Evolutionary conservation across 208 protist species (phyloP).

Genomic region (Trypanosoma cruzi): DNA sequence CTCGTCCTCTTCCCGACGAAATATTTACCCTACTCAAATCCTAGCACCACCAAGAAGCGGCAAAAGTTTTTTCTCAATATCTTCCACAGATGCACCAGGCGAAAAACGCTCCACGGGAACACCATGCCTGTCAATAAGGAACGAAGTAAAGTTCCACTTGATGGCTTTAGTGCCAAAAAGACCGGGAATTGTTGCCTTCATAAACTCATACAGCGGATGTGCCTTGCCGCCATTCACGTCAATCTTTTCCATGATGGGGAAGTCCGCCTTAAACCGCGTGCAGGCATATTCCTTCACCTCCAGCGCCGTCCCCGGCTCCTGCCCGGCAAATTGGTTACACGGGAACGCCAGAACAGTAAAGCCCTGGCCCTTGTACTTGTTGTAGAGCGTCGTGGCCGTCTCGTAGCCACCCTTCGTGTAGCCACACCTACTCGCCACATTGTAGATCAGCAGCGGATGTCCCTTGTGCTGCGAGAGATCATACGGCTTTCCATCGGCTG

Average conservation of each 20-base stretch:
- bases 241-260: conserved; percentile 63
- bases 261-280: conserved; percentile 37
- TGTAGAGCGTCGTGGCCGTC: conserved; percentile 76
- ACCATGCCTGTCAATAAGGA: conserved; percentile 82
- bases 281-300: conserved; percentile 50
- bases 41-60: conserved; percentile 36
- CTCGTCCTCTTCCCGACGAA: no score
- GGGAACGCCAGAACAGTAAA: conserved; percentile 93
- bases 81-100: conserved; percentile 42
- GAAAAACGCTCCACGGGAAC: conserved; percentile 68
- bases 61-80: conserved; percentile 71
- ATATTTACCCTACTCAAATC: no score
- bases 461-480: conserved; percentile 40
- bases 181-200: no score
- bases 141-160: conserved; percentile 96
- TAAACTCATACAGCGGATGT: conserved; percentile 79
- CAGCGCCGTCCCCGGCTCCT: conserved; percentile 49
- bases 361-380: conserved; percentile 80
- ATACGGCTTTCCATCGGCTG: conserved; percentile 30
- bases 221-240: conserved; percentile 89
- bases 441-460: conserved; percentile 37
- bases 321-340: conserved; percentile 88
- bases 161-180: no score
- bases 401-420: conserved; percentile 88
- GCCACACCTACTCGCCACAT: conserved; percentile 88